Evolutionary conservation across 2,329 filamentous ascomycete genomes (phyloP).

Genomic region (Colletotrichum liriopes): DNA sequence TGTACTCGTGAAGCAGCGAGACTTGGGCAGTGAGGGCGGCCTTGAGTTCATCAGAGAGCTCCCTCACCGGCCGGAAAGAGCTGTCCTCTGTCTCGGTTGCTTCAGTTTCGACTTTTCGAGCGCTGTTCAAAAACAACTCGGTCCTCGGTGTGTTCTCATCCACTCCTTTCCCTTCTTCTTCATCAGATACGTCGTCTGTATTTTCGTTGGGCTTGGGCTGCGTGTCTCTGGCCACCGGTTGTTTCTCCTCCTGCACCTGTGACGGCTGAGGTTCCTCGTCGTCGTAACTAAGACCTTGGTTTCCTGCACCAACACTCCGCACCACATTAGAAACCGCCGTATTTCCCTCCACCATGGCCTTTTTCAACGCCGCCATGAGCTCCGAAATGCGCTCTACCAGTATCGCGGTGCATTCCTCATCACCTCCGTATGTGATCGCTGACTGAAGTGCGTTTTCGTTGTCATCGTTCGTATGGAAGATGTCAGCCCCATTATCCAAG

Average conservation of each 20-base stretch:
- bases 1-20: constrained; percentile 25
- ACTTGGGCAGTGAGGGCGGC: constrained; percentile 34
- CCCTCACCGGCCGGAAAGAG: constrained; percentile 10
- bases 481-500: constrained; percentile 54
- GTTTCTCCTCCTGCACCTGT: constrained; percentile 36
- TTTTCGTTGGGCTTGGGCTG: background rate
- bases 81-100: constrained; percentile 1
- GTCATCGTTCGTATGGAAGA: constrained; percentile 51
- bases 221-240: background rate
- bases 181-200: background rate
- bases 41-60: constrained; percentile 29
- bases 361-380: constrained; percentile 50
- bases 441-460: constrained; percentile 51
- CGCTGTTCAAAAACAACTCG: constrained; percentile 22
- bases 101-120: constrained; percentile 7
- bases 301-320: constrained; percentile 47
- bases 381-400: constrained; percentile 51
- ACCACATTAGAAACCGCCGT: constrained; percentile 49
- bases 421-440: constrained; percentile 47
- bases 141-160: background rate
- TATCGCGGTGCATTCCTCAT: constrained; percentile 49
- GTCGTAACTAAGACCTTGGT: constrained; percentile 46
- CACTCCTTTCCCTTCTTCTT: background rate
- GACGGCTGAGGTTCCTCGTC: constrained; percentile 46
- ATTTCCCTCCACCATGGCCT: constrained; percentile 51